Evolutionary conservation across 2,329 filamentous ascomycete species (phyloP).

Genomic region (Penicillium corylophilum): DNA sequence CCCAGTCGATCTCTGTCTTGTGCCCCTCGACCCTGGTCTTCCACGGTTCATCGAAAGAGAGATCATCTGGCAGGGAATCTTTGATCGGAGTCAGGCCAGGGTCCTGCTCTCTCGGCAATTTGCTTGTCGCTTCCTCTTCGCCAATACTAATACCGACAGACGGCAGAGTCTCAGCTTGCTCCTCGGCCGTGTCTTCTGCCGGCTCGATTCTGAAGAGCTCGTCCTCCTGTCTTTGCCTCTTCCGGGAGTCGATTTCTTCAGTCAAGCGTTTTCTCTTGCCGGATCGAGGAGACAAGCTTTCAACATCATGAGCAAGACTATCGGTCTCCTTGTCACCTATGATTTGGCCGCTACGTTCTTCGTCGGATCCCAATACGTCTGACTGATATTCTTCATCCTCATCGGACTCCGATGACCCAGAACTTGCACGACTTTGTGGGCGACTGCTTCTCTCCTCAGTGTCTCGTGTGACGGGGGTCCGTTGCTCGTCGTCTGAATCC

Average conservation of each 20-base stretch:
- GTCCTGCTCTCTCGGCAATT: slow-evolving; percentile 1
- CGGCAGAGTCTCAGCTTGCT: slow-evolving; percentile 17
- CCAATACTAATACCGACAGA: slow-evolving; percentile 2
- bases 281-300: slow-evolving; percentile 56
- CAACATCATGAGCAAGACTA: slow-evolving; percentile 30
- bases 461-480: slow-evolving; percentile 66
- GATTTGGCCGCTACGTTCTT: slow-evolving; percentile 2
- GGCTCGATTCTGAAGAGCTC: slow-evolving; percentile 68
- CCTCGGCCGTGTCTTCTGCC: slow-evolving; percentile 52
- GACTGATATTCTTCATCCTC: slow-evolving; percentile 41
- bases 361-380: slow-evolving; percentile 23
- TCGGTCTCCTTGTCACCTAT: slow-evolving; percentile 15
- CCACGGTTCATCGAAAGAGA: slow-evolving; percentile 27
- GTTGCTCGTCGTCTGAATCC: slow-evolving; percentile 84
- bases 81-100: slow-evolving; percentile 2
- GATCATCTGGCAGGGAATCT: slow-evolving; percentile 6
- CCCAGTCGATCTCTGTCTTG: slow-evolving; percentile 57
- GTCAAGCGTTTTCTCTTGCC: slow-evolving; percentile 73
- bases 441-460: slow-evolving; percentile 85
- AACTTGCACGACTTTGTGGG: slow-evolving; percentile 68
- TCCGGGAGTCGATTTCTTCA: slow-evolving; percentile 68
- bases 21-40: slow-evolving; percentile 33
- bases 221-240: slow-evolving; percentile 81
- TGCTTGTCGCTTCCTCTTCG: slow-evolving; percentile 1
- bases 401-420: slow-evolving; percentile 53